These are phyloP conservation scores for Penicillium coprophilum DNA, from an alignment of 495 filamentous ascomycete genomes.

Conservation along the genomic window DNA sequence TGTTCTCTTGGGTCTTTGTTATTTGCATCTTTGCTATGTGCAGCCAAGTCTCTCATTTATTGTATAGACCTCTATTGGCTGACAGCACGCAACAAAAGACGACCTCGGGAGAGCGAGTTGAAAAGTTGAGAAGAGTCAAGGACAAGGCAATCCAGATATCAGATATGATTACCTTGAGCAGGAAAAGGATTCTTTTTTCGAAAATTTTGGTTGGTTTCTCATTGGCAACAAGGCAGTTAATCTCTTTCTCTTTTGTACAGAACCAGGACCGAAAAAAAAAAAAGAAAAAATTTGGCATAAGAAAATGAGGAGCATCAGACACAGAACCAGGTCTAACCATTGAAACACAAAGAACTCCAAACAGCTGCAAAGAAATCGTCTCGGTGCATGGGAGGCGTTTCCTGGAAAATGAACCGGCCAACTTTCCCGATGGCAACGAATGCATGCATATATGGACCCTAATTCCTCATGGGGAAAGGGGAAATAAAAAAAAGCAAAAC, in stretches of 20 bases:
- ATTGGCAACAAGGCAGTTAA: conserved; percentile 22
- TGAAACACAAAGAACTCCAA: conserved; percentile 25
- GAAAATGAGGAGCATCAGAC: conserved; percentile 4
- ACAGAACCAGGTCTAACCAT: conserved; percentile 17
- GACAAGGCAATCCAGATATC: neutral
- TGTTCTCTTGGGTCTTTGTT: neutral
- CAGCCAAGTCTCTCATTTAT: neutral
- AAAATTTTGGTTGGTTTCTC: conserved; percentile 25
- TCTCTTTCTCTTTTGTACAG: conserved; percentile 30
- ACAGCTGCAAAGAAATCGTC: conserved; percentile 20
- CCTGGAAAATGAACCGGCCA: conserved; percentile 18
- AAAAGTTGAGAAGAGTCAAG: neutral
- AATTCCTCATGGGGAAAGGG: neutral
- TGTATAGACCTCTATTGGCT: neutral
- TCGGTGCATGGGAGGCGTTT: conserved; percentile 16
- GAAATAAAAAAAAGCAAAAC: conserved; percentile 1
- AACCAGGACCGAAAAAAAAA: conserved; percentile 36
- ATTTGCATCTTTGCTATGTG: neutral
- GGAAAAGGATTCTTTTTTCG: conserved; percentile 12
- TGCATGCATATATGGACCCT: conserved; percentile 13
- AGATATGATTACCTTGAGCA: neutral
- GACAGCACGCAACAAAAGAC: neutral
- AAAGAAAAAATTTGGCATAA: conserved; percentile 23
- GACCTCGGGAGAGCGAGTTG: neutral
- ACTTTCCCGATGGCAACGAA: conserved; percentile 9